phyloP scores from a whole-genome alignment of 495 filamentous ascomycete genomes.

The Penicillium waksmanii region DNA sequence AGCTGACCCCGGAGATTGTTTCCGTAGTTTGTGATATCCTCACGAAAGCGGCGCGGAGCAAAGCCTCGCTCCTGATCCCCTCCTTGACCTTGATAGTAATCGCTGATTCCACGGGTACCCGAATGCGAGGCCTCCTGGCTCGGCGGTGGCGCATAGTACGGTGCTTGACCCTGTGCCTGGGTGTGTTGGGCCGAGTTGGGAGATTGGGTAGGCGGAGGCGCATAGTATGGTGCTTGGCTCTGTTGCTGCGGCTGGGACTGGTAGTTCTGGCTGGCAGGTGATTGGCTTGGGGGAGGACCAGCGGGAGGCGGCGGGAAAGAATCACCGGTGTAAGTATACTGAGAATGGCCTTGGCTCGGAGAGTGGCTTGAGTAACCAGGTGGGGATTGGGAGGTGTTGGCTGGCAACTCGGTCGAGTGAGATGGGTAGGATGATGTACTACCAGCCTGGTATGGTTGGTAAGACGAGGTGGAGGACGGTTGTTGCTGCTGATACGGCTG shows the following conservation, averaged over 20 bases:
- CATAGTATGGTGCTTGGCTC: slow-evolving; percentile 16
- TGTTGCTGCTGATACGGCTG: slow-evolving; percentile 19
- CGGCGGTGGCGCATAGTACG: slow-evolving; percentile 42
- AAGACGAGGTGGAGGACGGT: slow-evolving; percentile 11
- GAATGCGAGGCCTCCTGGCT: slow-evolving; percentile 36
- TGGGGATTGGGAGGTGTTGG: slow-evolving; percentile 5
- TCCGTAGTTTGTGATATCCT: slow-evolving; percentile 41
- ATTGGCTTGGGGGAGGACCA: slow-evolving; percentile 35
- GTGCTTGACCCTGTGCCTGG: slow-evolving; percentile 22
- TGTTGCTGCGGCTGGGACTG: slow-evolving; percentile 21
- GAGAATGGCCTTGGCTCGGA: slow-evolving; percentile 15
- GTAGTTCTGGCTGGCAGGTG: slow-evolving; percentile 33
- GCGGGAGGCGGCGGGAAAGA: slow-evolving; percentile 51
- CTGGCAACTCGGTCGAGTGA: slow-evolving; percentile 1
- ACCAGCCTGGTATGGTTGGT: slow-evolving; percentile 11
- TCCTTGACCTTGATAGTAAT: slow-evolving; percentile 37
- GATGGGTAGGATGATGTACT: slow-evolving; percentile 8
- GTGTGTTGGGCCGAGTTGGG: slow-evolving; percentile 9
- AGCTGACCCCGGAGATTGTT: slow-evolving; percentile 47
- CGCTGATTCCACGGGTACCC: slow-evolving; percentile 44
- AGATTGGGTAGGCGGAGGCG: slow-evolving; percentile 10
- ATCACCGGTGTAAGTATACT: slow-evolving; percentile 45
- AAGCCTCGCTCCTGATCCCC: slow-evolving; percentile 38
- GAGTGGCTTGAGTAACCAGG: slow-evolving; percentile 10
- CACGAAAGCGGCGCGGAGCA: slow-evolving; percentile 35